phyloP scores from a whole-genome alignment of 2,329 filamentous ascomycete species.

The Leptographium flavum region DNA sequence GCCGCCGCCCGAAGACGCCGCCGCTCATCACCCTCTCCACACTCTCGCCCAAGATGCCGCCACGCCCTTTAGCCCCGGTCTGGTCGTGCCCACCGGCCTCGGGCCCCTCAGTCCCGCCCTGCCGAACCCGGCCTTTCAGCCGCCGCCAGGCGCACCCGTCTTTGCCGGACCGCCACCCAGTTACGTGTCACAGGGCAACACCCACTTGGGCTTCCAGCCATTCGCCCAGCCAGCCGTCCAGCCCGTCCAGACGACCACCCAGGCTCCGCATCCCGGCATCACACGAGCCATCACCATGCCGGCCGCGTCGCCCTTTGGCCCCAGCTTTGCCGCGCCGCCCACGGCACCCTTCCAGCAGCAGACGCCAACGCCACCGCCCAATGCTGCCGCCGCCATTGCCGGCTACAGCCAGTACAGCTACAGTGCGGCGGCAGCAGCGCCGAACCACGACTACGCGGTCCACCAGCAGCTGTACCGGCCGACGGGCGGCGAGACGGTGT shows the following conservation, averaged over 20 bases:
- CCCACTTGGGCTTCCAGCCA: no score
- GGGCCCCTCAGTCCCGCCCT: constrained; percentile 25
- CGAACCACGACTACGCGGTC: constrained; percentile 35
- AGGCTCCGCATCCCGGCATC: constrained; percentile 22
- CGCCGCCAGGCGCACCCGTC: constrained; percentile 23
- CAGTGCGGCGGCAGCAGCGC: constrained; percentile 11
- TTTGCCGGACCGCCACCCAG: constrained; percentile 25
- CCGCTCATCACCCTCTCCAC: constrained; percentile 39
- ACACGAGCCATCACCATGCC: constrained; percentile 37
- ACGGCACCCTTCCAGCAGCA: neutral
- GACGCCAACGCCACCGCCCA: constrained; percentile 13
- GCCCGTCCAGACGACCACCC: constrained; percentile 9
- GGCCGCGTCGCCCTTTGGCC: constrained; percentile 17
- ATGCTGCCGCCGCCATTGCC: constrained; percentile 21
- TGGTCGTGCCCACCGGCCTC: constrained; percentile 31
- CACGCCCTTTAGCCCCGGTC: constrained; percentile 37
- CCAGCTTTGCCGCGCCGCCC: constrained; percentile 10
- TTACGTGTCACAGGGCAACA: no score
- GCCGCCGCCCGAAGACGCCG: constrained; percentile 56
- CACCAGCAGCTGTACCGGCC: constrained; percentile 60
- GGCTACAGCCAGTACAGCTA: constrained; percentile 44
- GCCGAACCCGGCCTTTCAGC: constrained; percentile 21
- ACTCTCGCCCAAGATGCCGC: constrained; percentile 41
- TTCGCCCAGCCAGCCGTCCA: no score
- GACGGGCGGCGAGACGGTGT: constrained; percentile 41